A percentile compares a stretch with the other conserved stretches of the same genome.
Conservation (phyloP, 805 yeast genomes). For the Suhomyces sp. region DNA sequence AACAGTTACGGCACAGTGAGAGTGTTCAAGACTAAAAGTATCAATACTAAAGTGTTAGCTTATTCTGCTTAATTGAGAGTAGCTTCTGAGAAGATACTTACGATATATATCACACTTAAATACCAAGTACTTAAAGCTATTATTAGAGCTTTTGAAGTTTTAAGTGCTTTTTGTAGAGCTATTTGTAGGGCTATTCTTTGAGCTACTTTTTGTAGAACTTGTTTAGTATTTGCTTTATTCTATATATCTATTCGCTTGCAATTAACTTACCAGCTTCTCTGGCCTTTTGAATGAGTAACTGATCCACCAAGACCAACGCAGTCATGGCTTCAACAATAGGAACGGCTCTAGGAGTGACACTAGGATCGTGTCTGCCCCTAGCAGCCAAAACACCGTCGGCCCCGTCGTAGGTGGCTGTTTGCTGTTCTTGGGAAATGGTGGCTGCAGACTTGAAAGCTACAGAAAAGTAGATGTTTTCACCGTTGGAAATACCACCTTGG, state of each 20-base stretch:
- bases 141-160: too few species aligned
- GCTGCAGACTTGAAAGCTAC: slow-evolving; percentile 99
- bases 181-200: too few species aligned
- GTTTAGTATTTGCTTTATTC: too few species aligned
- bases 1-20: too few species aligned
- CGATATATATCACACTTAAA: too few species aligned
- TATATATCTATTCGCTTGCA: not conserved
- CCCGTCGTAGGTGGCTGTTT: slow-evolving; percentile 87
- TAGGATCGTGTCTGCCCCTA: slow-evolving; percentile 97
- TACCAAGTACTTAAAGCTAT: too few species aligned
- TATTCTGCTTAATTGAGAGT: too few species aligned
- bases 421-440: slow-evolving; percentile 90
- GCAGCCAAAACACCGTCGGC: slow-evolving; percentile 85
- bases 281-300: slow-evolving; percentile 78
- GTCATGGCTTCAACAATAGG: slow-evolving; percentile 99
- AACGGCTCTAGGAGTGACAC: slow-evolving; percentile 96
- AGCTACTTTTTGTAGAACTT: too few species aligned
- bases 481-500: slow-evolving; percentile 97
- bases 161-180: too few species aligned
- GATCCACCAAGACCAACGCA: slow-evolving; percentile 89
- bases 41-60: too few species aligned
- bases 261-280: slow-evolving; percentile 46
- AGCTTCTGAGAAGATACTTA: too few species aligned
- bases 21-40: too few species aligned
- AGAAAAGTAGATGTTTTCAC: slow-evolving; percentile 90